Conservation (phyloP, 1,139 yeast species). For the Suhomyces bribrorum region DNA sequence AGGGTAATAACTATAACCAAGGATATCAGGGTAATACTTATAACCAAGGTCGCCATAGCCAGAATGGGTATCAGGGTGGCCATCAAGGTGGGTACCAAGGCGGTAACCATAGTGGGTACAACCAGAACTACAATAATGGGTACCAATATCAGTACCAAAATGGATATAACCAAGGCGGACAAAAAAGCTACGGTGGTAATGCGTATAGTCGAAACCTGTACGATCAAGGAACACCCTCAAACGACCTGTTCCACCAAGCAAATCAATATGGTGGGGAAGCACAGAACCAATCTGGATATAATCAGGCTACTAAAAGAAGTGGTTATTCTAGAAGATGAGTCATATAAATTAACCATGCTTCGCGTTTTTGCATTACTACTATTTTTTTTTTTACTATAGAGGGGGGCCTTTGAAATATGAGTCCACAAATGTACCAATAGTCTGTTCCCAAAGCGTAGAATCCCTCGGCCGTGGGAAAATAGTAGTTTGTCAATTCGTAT, state of each 20-base stretch:
- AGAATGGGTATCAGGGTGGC: constrained; percentile 15
- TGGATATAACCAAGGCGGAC: constrained; percentile 10
- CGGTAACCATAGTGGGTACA: constrained; percentile 12
- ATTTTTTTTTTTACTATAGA: too few relatives aligned
- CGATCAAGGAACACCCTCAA: not conserved
- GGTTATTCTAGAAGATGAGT: too few relatives aligned
- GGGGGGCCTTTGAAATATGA: too few relatives aligned
- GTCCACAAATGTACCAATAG: too few relatives aligned
- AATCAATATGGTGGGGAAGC: constrained; percentile 6
- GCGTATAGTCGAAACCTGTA: constrained; percentile 11
- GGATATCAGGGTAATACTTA: constrained; percentile 13
- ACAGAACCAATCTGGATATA: too few relatives aligned
- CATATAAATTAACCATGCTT: too few relatives aligned
- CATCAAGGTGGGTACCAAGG: constrained; percentile 12
- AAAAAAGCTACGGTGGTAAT: constrained; percentile 8
- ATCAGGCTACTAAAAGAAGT: too few relatives aligned
- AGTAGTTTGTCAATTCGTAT: too few relatives aligned
- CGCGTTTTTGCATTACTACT: too few relatives aligned
- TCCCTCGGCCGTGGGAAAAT: too few relatives aligned
- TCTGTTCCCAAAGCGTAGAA: too few relatives aligned
- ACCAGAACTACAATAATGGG: constrained; percentile 8
- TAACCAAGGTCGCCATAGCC: constrained; percentile 7
- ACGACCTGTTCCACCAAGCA: constrained; percentile 7
- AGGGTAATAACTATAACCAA: constrained; percentile 10
- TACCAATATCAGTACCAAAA: constrained; percentile 9